Conservation (phyloP, 1,139 yeast species). For the Eremothecium sinecaudum region DNA sequence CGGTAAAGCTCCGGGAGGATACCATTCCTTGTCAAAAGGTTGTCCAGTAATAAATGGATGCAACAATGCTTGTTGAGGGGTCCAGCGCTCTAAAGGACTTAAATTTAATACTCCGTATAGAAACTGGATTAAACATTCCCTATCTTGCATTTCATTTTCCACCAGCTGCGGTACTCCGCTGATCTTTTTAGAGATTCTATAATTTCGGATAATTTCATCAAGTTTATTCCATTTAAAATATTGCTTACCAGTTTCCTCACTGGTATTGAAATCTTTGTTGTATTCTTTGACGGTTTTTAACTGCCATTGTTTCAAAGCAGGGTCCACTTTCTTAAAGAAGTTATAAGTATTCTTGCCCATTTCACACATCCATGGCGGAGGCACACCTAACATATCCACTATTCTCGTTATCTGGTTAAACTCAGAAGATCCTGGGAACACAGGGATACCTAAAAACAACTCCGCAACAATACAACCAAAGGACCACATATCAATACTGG, state of each 20-base stretch:
- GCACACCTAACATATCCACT: constrained; percentile 71
- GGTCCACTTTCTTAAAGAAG: constrained; percentile 47
- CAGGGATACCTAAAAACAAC: constrained; percentile 81
- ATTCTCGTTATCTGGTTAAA: constrained; percentile 82
- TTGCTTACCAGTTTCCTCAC: constrained; percentile 74
- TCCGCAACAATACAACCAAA: constrained; percentile 95
- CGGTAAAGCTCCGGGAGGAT: constrained; percentile 36
- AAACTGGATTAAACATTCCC: constrained; percentile 68
- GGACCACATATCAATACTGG: constrained; percentile 98
- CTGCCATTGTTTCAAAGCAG: constrained; percentile 34
- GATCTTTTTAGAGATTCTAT: constrained; percentile 61
- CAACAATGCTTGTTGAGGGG: constrained; percentile 88
- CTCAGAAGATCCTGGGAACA: constrained; percentile 93
- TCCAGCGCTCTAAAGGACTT: constrained; percentile 90
- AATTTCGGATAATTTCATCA: constrained; percentile 67
- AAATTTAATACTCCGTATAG: constrained; percentile 66
- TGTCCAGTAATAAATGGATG: constrained; percentile 77
- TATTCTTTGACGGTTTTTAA: constrained; percentile 54
- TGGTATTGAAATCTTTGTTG: constrained; percentile 43
- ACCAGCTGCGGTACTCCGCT: constrained; percentile 54
- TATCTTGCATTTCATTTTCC: constrained; percentile 63
- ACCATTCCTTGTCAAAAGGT: constrained; percentile 39
- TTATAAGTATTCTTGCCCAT: constrained; percentile 79
- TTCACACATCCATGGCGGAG: constrained; percentile 95
- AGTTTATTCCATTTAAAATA: constrained; percentile 71